Percentiles rank a stretch among this genome's conserved stretches.
Conservation (phyloP, 2,329 filamentous ascomycete species). For the Beauveria brongniartii region DNA sequence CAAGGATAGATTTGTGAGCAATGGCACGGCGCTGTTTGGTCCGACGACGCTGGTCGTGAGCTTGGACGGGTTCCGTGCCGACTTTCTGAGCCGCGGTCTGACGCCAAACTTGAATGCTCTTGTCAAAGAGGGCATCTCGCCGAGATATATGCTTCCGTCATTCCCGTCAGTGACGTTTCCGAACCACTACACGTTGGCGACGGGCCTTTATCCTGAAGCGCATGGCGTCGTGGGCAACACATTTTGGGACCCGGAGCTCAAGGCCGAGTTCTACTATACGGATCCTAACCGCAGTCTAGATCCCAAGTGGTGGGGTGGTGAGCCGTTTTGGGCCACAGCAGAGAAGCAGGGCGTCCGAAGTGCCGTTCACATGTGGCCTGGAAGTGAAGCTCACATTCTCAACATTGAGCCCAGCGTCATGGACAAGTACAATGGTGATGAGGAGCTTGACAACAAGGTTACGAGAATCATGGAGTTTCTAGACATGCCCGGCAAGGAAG, state of each 20-base stretch:
- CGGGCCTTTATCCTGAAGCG: slow-evolving; percentile 83
- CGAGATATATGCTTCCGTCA: slow-evolving; percentile 84
- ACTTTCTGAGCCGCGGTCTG: slow-evolving; percentile 76
- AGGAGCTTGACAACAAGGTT: slow-evolving; percentile 68
- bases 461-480: slow-evolving; percentile 72
- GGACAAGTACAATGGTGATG: slow-evolving; percentile 76
- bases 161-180: slow-evolving; percentile 97
- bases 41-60: slow-evolving; percentile 92
- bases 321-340: slow-evolving; percentile 90
- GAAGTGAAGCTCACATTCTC: slow-evolving; percentile 79
- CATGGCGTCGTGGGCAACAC: slow-evolving; percentile 91
- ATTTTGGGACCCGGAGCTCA: slow-evolving; percentile 77
- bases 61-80: slow-evolving; percentile 89
- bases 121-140: slow-evolving; percentile 75
- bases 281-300: slow-evolving; percentile 68
- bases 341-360: slow-evolving; percentile 71
- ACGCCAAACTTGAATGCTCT: slow-evolving; percentile 77
- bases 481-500: slow-evolving; percentile 69
- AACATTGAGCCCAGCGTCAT: slow-evolving; percentile 69
- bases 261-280: slow-evolving; percentile 83
- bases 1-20: slow-evolving; percentile 41
- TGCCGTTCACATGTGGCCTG: slow-evolving; percentile 98
- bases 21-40: slow-evolving; percentile 82
- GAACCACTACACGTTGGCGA: slow-evolving; percentile 90
- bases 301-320: slow-evolving; percentile 88